Evolutionary conservation across 768 basidiomycete species (phyloP).

Genomic region (Lactarius vividus): DNA sequence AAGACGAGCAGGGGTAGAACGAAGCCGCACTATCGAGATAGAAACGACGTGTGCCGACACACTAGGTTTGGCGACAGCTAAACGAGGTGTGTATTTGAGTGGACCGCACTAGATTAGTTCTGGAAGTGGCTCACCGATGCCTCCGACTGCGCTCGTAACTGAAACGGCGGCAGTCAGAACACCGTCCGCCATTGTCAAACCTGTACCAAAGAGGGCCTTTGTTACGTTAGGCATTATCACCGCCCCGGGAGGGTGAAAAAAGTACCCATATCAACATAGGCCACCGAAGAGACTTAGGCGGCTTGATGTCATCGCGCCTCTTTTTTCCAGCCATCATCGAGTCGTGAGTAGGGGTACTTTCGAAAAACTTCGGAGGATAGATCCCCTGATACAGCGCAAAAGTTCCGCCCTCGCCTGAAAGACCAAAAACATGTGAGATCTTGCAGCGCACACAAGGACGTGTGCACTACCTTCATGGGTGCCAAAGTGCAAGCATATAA

Average conservation of each 20-base stretch:
- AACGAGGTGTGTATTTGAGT: background rate
- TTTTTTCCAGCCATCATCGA: constrained; percentile 25
- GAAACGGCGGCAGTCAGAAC: constrained; percentile 68
- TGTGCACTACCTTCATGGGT: constrained; percentile 47
- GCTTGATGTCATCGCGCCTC: constrained; percentile 12
- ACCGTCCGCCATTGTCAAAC: constrained; percentile 66
- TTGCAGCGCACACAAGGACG: background rate
- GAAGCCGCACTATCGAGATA: constrained; percentile 54
- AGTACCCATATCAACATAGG: constrained; percentile 55
- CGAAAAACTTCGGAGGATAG: constrained; percentile 43
- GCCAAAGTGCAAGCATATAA: constrained; percentile 48
- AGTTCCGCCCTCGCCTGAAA: constrained; percentile 60
- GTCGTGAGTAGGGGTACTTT: constrained; percentile 26
- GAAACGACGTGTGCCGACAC: constrained; percentile 47
- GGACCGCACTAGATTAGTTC: background rate
- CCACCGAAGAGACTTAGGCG: constrained; percentile 40
- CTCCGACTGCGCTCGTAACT: constrained; percentile 63
- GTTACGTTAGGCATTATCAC: background rate
- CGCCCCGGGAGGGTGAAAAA: background rate
- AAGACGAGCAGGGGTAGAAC: background rate
- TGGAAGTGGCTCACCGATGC: constrained; percentile 39
- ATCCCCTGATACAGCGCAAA: constrained; percentile 64
- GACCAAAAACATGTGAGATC: constrained; percentile 11
- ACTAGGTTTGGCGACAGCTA: constrained; percentile 51
- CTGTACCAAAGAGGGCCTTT: constrained; percentile 61